phyloP scores from a whole-genome alignment of 2,329 filamentous ascomycete species.

The Fusarium nodosum region DNA sequence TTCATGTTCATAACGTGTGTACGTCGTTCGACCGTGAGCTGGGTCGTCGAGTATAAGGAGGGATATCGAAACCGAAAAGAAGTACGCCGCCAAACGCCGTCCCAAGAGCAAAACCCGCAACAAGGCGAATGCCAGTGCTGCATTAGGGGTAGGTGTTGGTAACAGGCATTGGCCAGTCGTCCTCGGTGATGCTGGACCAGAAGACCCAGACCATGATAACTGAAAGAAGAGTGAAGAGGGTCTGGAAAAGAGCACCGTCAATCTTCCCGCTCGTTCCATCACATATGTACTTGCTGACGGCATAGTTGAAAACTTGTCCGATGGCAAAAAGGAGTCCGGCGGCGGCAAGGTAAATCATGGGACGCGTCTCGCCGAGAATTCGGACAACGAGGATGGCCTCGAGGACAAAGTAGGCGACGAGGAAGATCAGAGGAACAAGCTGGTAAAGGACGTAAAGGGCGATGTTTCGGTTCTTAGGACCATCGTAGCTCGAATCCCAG shows the following conservation, averaged over 20 bases:
- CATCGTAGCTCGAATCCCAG: conserved; percentile 75
- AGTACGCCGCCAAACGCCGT: conserved; percentile 49
- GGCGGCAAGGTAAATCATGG: conserved; percentile 87
- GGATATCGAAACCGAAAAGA: conserved; percentile 49
- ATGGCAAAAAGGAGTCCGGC: conserved; percentile 88
- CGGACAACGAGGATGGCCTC: conserved; percentile 87
- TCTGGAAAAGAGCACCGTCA: conserved; percentile 93
- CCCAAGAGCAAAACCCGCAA: conserved; percentile 37
- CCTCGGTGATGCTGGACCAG: conserved; percentile 99
- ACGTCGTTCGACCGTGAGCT: conserved; percentile 48
- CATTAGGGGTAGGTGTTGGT: conserved; percentile 58
- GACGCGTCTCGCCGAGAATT: conserved; percentile 87
- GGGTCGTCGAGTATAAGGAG: conserved; percentile 49
- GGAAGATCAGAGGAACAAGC: conserved; percentile 86
- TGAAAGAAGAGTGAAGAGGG: conserved; percentile 87
- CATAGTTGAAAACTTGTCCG: conserved; percentile 96
- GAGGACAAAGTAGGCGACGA: conserved; percentile 88
- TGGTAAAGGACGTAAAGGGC: conserved; percentile 96
- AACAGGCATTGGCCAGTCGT: conserved; percentile 85
- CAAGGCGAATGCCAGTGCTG: conserved; percentile 10
- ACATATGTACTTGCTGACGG: conserved; percentile 92
- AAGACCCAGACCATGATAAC: conserved; percentile 92
- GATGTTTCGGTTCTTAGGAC: conserved; percentile 81
- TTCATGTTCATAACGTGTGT: conserved; percentile 49
- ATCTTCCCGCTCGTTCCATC: conserved; percentile 85